Conservation (phyloP, 2,329 filamentous ascomycete species). For the Lojkania enalia region DNA sequence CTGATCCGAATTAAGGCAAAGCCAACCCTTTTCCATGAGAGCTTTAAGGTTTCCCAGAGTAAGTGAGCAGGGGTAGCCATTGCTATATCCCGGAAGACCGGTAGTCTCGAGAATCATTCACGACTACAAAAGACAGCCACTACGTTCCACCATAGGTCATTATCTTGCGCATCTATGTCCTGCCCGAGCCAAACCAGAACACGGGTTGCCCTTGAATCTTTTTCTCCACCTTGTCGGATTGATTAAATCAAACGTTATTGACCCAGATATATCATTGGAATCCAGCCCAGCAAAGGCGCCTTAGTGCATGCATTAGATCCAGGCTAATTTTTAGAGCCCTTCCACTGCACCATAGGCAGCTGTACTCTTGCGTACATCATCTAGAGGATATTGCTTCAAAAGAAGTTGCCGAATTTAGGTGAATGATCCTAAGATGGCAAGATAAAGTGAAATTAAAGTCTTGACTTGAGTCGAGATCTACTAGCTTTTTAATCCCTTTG, state of each 20-base stretch:
- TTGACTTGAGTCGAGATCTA: constrained; percentile 4
- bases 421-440: constrained; percentile 4
- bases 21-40: background rate
- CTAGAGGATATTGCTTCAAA: constrained; percentile 6
- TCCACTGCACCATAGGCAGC: constrained; percentile 2
- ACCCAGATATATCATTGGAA: background rate
- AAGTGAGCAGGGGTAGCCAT: background rate
- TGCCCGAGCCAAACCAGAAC: background rate
- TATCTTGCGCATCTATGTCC: background rate
- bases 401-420: constrained; percentile 3
- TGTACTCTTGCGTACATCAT: constrained; percentile 1
- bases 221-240: background rate
- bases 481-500: background rate
- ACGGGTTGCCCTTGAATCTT: background rate
- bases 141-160: background rate
- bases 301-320: background rate
- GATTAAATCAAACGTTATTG: background rate
- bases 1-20: background rate
- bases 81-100: constrained; percentile 4
- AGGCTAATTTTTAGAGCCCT: constrained; percentile 2
- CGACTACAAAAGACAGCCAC: constrained; percentile 1
- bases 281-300: background rate
- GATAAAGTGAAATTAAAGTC: constrained; percentile 4
- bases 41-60: background rate
- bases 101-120: constrained; percentile 4